Conservation (phyloP, 805 yeast species). For the Ogataea polymorpha region DNA sequence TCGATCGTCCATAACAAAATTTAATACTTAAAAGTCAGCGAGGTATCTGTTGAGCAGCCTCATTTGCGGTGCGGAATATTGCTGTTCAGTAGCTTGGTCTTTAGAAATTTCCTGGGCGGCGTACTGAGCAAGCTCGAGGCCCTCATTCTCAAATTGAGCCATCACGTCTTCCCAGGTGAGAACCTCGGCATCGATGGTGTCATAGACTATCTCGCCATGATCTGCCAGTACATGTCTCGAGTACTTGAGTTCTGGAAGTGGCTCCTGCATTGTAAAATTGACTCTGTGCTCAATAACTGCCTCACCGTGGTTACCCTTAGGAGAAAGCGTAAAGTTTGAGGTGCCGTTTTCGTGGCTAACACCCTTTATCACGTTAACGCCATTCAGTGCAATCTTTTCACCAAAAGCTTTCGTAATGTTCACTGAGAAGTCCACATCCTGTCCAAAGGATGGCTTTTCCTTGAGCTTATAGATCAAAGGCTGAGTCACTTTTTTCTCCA, state of each 20-base stretch:
- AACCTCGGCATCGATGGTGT: conserved; percentile 18
- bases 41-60: neutral
- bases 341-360: conserved; percentile 42
- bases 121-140: neutral
- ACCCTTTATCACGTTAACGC: conserved; percentile 25
- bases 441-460: conserved; percentile 19
- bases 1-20: neutral
- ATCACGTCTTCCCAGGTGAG: neutral
- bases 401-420: conserved; percentile 25
- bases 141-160: neutral
- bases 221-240: conserved; percentile 32
- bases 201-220: conserved; percentile 31
- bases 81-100: neutral
- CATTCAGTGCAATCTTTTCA: conserved; percentile 19
- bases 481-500: conserved; percentile 22
- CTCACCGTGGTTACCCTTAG: conserved; percentile 45
- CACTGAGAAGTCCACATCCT: conserved; percentile 31
- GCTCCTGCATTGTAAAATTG: conserved; percentile 21
- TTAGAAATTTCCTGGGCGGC: neutral
- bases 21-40: neutral
- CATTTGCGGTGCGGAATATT: neutral
- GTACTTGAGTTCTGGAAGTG: conserved; percentile 24
- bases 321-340: conserved; percentile 40
- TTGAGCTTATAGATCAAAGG: conserved; percentile 32
- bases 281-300: conserved; percentile 38